Percentiles rank a stretch among this genome's conserved stretches.
phyloP scores from a whole-genome alignment of 768 basidiomycete species.

The Tubosaeta sp. region DNA sequence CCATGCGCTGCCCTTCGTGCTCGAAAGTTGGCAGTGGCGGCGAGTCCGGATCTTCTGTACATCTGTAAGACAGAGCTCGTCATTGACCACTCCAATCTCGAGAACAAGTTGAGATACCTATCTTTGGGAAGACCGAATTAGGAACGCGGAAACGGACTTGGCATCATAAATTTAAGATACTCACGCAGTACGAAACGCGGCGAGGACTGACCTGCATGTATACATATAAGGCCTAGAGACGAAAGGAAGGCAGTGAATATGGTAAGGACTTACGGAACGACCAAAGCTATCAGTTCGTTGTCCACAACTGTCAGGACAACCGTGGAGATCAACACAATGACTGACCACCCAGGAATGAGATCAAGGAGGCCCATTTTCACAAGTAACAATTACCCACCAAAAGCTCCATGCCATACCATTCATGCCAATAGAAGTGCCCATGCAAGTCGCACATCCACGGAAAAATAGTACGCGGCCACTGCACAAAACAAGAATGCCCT shows the following conservation, averaged over 20 bases:
- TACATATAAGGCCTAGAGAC: slow-evolving; percentile 2
- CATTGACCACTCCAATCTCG: slow-evolving; percentile 12
- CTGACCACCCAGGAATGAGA: slow-evolving; percentile 1
- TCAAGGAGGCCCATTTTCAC: neutral
- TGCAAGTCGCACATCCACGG: slow-evolving; percentile 9
- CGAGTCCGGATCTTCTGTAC: neutral
- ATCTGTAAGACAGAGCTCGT: neutral
- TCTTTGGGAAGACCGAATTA: neutral
- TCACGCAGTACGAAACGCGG: slow-evolving; percentile 20
- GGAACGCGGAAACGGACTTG: neutral
- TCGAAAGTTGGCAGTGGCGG: neutral
- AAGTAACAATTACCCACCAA: slow-evolving; percentile 3
- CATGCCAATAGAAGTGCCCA: neutral
- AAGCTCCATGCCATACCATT: slow-evolving; percentile 11
- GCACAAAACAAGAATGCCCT: slow-evolving; percentile 11
- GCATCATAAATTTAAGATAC: neutral
- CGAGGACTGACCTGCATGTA: slow-evolving; percentile 10
- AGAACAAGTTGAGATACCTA: slow-evolving; percentile 20
- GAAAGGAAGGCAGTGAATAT: neutral
- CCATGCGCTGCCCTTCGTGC: slow-evolving; percentile 1
- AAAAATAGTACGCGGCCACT: slow-evolving; percentile 12
- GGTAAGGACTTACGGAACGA: slow-evolving; percentile 10
- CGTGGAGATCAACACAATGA: slow-evolving; percentile 13
- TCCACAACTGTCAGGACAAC: slow-evolving; percentile 11
- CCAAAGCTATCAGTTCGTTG: slow-evolving; percentile 11